phyloP scores from a whole-genome alignment of 2,329 filamentous ascomycete species.

The Dothistroma pini region DNA sequence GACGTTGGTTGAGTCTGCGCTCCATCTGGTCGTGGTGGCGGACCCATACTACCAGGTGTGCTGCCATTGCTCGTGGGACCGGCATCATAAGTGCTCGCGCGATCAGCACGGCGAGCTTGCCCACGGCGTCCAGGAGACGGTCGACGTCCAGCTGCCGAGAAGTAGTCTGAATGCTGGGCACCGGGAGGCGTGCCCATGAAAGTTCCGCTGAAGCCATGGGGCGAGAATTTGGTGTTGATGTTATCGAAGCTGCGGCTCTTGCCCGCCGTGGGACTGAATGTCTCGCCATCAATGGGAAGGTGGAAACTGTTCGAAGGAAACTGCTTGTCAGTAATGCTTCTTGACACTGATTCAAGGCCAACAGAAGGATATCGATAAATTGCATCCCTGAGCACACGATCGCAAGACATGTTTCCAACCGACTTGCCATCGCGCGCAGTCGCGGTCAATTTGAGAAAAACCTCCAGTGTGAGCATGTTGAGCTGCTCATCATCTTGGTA shows the following conservation, averaged over 20 bases:
- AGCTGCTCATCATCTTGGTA: constrained; percentile 14
- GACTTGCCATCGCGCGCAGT: constrained; percentile 17
- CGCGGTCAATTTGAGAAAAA: constrained; percentile 27
- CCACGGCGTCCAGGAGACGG: constrained; percentile 18
- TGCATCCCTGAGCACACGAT: constrained; percentile 18
- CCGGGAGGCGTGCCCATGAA: constrained; percentile 32
- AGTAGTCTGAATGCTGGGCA: constrained; percentile 41
- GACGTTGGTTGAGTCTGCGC: constrained; percentile 4
- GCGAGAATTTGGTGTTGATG: constrained; percentile 49
- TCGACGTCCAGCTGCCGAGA: constrained; percentile 28
- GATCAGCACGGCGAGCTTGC: constrained; percentile 11
- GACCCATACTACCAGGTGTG: constrained; percentile 10
- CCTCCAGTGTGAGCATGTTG: constrained; percentile 24
- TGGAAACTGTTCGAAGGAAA: constrained; percentile 30
- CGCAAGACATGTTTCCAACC: constrained; percentile 17
- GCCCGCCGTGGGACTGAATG: constrained; percentile 30
- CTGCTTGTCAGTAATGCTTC: constrained; percentile 25
- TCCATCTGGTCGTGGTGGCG: constrained; percentile 5
- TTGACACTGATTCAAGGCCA: constrained; percentile 8
- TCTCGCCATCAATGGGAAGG: constrained; percentile 26
- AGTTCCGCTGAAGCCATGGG: constrained; percentile 45
- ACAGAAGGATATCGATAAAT: constrained; percentile 20
- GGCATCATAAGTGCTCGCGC: constrained; percentile 17
- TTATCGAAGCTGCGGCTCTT: constrained; percentile 48
- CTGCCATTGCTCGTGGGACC: constrained; percentile 12